phyloP scores from a whole-genome alignment of 2,329 filamentous ascomycete species.

The Sporothrix brunneoviolacea region DNA sequence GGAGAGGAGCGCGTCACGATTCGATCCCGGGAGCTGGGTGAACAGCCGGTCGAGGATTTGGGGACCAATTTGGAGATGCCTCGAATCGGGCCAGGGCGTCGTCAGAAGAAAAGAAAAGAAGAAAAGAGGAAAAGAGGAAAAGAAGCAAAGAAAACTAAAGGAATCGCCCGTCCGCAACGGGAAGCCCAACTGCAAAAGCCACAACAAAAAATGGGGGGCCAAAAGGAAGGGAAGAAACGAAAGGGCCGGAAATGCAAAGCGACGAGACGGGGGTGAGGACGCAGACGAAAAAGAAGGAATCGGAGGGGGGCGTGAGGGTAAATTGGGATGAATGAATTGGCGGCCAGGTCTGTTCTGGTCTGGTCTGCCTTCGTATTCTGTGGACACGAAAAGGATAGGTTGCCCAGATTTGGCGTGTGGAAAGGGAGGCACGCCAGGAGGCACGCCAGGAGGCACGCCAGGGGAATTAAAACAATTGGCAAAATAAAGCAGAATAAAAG shows the following conservation, averaged over 20 bases:
- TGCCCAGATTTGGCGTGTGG: background rate
- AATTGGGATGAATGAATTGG: conserved; percentile 6
- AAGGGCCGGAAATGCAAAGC: background rate
- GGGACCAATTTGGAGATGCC: no score
- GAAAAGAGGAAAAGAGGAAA: background rate
- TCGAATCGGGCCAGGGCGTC: background rate
- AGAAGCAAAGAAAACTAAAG: background rate
- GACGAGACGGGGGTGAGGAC: no score
- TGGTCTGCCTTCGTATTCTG: conserved; percentile 9
- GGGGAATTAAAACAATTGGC: conserved; percentile 1
- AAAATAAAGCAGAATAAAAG: conserved; percentile 15
- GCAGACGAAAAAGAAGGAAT: background rate
- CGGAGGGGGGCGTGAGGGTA: conserved; percentile 9
- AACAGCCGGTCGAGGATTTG: no score
- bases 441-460: no score
- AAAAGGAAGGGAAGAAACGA: conserved; percentile 3
- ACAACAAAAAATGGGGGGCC: background rate
- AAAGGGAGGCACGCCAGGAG: background rate
- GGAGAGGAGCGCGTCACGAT: no score
- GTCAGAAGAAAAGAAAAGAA: background rate
- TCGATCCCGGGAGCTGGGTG: no score
- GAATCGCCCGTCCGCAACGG: background rate
- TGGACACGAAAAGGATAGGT: conserved; percentile 14
- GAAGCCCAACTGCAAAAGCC: conserved; percentile 1
- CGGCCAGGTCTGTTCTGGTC: background rate